phyloP scores from a whole-genome alignment of 257 asterid genomes.

The Scutellaria baicalensis region DNA sequence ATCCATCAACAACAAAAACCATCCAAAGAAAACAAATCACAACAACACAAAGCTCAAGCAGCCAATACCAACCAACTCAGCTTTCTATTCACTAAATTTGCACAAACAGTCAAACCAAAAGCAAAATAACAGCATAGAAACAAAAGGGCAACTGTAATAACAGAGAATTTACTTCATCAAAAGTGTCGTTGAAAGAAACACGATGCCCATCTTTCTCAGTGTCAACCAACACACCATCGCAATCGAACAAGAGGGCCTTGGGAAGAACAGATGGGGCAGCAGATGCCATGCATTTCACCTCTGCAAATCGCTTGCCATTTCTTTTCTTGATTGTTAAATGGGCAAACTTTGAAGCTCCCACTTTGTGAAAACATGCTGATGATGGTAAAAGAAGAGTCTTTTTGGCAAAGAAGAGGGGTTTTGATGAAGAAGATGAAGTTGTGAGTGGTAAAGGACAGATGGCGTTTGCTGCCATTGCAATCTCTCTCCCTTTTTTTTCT shows the following conservation, averaged over 20 bases:
- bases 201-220: conserved; percentile 99
- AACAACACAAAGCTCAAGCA: not conserved
- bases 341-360: conserved; percentile 18
- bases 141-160: not conserved
- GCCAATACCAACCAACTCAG: not conserved
- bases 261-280: conserved; percentile 48
- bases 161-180: conserved; percentile 50
- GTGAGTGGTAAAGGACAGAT: conserved; percentile 33
- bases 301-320: conserved; percentile 17
- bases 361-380: conserved; percentile 7
- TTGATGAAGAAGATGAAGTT: conserved; percentile 27
- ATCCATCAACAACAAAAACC: not conserved
- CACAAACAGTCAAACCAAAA: not conserved
- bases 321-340: conserved; percentile 16
- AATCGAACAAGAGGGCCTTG: conserved; percentile 83
- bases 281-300: conserved; percentile 46
- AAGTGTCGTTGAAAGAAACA: conserved; percentile 88
- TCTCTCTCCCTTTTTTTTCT: not conserved
- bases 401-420: conserved; percentile 8
- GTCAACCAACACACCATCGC: conserved; percentile 96
- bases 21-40: not conserved
- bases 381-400: conserved; percentile 24
- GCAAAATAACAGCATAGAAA: not conserved
- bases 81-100: conserved; percentile 3
- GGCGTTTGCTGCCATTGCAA: conserved; percentile 42